Evolutionary conservation across 257 asterid species (phyloP), one percentile per base, ranked within the genome.

Genomic region (Penstemon davidsonii): DNA sequence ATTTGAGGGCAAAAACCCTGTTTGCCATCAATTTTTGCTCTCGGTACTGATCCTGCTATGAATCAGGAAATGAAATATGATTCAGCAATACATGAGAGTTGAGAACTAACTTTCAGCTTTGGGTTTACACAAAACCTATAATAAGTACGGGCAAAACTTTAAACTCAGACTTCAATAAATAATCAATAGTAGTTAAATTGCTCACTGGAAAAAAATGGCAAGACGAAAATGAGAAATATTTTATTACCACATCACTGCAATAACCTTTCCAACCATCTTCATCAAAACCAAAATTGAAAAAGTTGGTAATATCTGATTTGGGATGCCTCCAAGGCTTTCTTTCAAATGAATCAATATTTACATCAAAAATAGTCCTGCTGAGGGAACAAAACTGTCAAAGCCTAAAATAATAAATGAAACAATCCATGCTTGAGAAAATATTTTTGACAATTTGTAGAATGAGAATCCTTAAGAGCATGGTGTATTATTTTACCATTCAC

Each of bases 211-310:
- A 46, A 10, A 25, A 11, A 11, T 13, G 13, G 8, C 54, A 49
- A 46, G 54, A 15, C 18, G 18, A 25, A 25, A 25, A 25, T 25
- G 33, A 25, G 33, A 25, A 25, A 25, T 49, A 12, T 4, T 49
- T 8, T 12, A 10, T 25, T 49, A 49, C 54, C 54, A 49, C 4
- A 49, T 49, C 15, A 11, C n/a, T 49, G 77, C 79, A 75, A 55
- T 72, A 81, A 50, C 50, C 33, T 67, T 75, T 81, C 86, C 86
- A 78, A 44, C 79, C 70, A 62, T 75, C 75, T 71, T 81, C 86
- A 66, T 78, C 67, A 41, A 81, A 71, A 37, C 81, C 83, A 75
- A 68, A 81, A 76, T 81, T 81, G 73, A 81, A 81, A 67, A 68
- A 81, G 68, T 81, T 79, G n/a, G 78, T 76, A 43, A 82, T 43